These are phyloP conservation scores for Aspergillus flavus DNA, from an alignment of 2,329 filamentous ascomycete species.

Conservation along the genomic window DNA sequence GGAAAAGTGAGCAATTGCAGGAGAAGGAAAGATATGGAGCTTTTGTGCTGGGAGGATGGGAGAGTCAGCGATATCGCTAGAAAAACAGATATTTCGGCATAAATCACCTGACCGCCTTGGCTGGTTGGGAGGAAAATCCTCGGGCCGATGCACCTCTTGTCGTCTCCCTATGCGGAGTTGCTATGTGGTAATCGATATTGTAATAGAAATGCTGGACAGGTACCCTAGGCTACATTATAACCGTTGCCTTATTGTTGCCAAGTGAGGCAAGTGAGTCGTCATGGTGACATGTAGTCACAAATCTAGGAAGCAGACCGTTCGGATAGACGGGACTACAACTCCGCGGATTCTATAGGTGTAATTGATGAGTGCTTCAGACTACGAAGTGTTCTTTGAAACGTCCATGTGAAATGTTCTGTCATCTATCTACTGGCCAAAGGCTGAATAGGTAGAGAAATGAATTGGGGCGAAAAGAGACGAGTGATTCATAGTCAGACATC, in stretches of 20 bases:
- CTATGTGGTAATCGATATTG: neutral
- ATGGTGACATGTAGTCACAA: neutral
- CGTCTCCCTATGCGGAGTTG: neutral
- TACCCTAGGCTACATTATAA: neutral
- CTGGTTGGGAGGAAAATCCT: neutral
- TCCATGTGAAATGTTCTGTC: neutral
- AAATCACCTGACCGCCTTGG: constrained; percentile 4
- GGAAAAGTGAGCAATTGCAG: constrained; percentile 9
- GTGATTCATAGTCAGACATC: neutral
- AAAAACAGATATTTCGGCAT: constrained; percentile 6
- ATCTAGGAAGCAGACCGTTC: neutral
- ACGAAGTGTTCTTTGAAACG: neutral
- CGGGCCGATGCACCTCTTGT: neutral
- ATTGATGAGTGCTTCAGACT: neutral
- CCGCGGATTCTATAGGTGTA: neutral
- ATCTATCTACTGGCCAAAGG: neutral
- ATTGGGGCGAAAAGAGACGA: neutral
- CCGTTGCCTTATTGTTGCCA: neutral
- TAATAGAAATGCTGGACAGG: neutral
- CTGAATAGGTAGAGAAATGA: neutral
- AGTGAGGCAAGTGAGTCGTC: neutral
- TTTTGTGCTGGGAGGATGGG: neutral
- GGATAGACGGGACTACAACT: neutral
- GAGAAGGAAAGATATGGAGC: neutral
- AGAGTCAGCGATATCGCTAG: neutral